These are phyloP conservation scores for Mortierella sp. DNA, from an alignment of 371 early-diverging fungal species.

Conservation along the genomic window DNA sequence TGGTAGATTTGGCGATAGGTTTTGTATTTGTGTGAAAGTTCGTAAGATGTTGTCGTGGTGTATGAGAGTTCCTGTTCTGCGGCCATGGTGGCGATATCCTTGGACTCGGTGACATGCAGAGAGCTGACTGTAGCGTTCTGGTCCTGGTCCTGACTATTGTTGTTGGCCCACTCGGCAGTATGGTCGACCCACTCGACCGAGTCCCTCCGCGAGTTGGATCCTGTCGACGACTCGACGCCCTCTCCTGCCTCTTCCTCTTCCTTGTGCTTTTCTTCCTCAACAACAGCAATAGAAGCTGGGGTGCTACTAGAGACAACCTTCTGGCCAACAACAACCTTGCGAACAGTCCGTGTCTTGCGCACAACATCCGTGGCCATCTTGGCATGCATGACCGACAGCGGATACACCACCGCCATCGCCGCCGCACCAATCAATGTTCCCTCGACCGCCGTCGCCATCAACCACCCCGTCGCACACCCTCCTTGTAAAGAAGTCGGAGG, in stretches of 20 bases:
- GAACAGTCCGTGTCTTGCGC: conserved; percentile 9
- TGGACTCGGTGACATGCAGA: neutral
- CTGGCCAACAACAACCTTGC: neutral
- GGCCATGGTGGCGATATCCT: neutral
- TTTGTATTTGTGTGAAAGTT: conserved; percentile 31
- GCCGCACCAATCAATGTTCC: conserved; percentile 23
- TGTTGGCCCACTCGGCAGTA: neutral
- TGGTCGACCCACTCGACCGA: conserved; percentile 30
- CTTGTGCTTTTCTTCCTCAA: neutral
- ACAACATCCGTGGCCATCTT: conserved; percentile 44
- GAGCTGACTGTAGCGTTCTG: neutral
- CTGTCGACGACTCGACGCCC: neutral
- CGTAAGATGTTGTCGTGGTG: neutral
- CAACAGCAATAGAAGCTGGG: neutral
- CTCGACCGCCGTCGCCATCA: conserved; percentile 24
- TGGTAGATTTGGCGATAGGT: conserved; percentile 11
- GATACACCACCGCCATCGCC: conserved; percentile 28
- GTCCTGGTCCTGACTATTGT: neutral
- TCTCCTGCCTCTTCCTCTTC: neutral
- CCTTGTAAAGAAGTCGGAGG: neutral
- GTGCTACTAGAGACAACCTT: neutral
- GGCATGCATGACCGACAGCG: conserved; percentile 23
- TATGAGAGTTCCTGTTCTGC: conserved; percentile 7
- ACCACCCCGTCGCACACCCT: conserved; percentile 16
- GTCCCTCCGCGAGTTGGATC: conserved; percentile 10